Conservation (phyloP, 805 yeast species). For the Debaryomyces tyrocola region DNA sequence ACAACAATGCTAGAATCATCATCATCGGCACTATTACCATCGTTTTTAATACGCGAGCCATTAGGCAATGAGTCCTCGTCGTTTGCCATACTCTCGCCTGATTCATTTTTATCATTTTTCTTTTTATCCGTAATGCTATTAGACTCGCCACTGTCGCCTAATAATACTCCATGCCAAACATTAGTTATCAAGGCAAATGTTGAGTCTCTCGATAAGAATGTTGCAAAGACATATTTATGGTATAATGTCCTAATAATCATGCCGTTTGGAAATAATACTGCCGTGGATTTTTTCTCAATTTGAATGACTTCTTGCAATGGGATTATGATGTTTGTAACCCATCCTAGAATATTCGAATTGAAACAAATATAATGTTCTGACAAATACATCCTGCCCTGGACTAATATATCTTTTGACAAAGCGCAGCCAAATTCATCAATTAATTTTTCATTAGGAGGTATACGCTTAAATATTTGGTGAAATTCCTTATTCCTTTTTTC, state of each 20-base stretch:
- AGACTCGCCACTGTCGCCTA: conserved; percentile 20
- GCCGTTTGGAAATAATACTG: conserved; percentile 70
- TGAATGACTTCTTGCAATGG: conserved; percentile 63
- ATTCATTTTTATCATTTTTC: conserved; percentile 7
- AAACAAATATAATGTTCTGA: conserved; percentile 58
- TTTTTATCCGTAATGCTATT: conserved; percentile 7
- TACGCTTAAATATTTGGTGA: conserved; percentile 55
- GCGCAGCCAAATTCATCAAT: conserved; percentile 68
- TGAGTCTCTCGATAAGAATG: conserved; percentile 60
- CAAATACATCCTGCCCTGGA: conserved; percentile 66
- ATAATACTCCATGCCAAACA: conserved; percentile 56
- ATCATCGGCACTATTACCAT: no score
- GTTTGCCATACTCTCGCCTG: conserved; percentile 3
- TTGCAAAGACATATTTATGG: conserved; percentile 62
- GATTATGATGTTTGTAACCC: conserved; percentile 58
- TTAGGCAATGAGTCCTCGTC: not conserved
- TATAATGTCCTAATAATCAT: conserved; percentile 63
- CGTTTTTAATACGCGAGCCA: no score
- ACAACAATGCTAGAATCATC: not conserved
- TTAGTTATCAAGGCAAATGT: conserved; percentile 51
- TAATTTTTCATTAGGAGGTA: conserved; percentile 52
- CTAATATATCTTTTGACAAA: conserved; percentile 58
- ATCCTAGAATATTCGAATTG: conserved; percentile 66
- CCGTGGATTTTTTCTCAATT: conserved; percentile 64
- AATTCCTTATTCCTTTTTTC: conserved; percentile 59